Percentiles rank a stretch among this genome's conserved stretches.
Evolutionary conservation across 129 eudicot species (phyloP).

Genomic region (Heracleum sosnowskyi): DNA sequence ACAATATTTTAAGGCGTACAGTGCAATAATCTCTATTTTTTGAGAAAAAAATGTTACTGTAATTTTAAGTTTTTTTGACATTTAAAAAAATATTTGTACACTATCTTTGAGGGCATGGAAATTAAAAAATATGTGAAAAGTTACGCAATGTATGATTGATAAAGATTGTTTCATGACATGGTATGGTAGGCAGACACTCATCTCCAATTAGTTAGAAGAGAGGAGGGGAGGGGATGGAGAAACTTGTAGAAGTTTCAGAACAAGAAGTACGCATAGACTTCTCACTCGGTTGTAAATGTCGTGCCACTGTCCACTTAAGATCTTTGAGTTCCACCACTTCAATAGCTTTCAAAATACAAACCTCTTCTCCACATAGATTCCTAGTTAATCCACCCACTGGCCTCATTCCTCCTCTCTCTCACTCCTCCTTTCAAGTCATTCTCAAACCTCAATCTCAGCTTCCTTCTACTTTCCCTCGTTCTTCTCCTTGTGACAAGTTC

Average conservation of each 20-base stretch:
- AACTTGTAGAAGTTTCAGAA: constrained; percentile 44
- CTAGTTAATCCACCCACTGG: constrained; percentile 69
- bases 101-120: no score
- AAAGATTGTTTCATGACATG: no score
- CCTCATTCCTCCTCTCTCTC: constrained; percentile 55
- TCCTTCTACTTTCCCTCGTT: constrained; percentile 57
- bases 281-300: constrained; percentile 45
- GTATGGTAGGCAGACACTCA: no score
- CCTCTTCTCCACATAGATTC: constrained; percentile 68
- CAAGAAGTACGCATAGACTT: constrained; percentile 52
- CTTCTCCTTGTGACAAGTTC: constrained; percentile 55
- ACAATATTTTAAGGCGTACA: no score
- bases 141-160: no score
- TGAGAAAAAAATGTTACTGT: no score
- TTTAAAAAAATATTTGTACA: no score
- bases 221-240: constrained; percentile 48
- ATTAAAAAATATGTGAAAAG: no score
- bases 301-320: constrained; percentile 47
- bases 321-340: constrained; percentile 39
- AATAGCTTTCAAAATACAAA: constrained; percentile 59
- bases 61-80: no score
- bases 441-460: constrained; percentile 62
- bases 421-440: constrained; percentile 60
- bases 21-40: no score
- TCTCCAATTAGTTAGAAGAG: no score